These are phyloP conservation scores for Botrytis aclada DNA, from an alignment of 2,329 filamentous ascomycete genomes.

Conservation along the genomic window DNA sequence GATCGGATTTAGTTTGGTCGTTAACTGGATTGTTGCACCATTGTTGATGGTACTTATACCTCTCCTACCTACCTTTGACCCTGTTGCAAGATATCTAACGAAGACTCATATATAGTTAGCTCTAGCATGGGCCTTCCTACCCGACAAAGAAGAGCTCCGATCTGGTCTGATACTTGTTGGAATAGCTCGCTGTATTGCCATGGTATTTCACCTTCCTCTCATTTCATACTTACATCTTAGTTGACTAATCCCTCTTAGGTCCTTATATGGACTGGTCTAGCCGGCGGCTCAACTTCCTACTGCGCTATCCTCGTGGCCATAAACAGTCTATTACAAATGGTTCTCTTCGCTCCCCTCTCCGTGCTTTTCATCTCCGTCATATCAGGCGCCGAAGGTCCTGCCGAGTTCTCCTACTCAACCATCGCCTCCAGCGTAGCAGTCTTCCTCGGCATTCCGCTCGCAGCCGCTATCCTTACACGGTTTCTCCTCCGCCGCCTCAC, in stretches of 20 bases:
- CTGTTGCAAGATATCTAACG: background rate
- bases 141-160: conserved; percentile 54
- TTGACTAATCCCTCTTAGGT: conserved; percentile 22
- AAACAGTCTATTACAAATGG: conserved; percentile 72
- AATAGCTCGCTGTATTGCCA: conserved; percentile 81
- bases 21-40: conserved; percentile 83
- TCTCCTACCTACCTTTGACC: background rate
- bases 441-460: conserved; percentile 82
- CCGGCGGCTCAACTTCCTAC: conserved; percentile 75
- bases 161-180: conserved; percentile 78
- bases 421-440: conserved; percentile 80
- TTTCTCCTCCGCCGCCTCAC: conserved; percentile 55
- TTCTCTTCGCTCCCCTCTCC: conserved; percentile 67
- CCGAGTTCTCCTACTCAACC: conserved; percentile 55
- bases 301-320: conserved; percentile 77
- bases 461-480: conserved; percentile 73
- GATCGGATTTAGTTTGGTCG: conserved; percentile 68
- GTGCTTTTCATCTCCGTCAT: conserved; percentile 67
- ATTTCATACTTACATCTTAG: background rate
- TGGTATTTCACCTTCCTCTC: conserved; percentile 50
- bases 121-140: conserved; percentile 66
- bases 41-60: conserved; percentile 63
- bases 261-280: conserved; percentile 74
- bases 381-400: conserved; percentile 45
- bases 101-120: conserved; percentile 42